Base-by-base conservation (phyloP, 2,329 filamentous ascomycete genomes). In the Curvularia sp. region DNA sequence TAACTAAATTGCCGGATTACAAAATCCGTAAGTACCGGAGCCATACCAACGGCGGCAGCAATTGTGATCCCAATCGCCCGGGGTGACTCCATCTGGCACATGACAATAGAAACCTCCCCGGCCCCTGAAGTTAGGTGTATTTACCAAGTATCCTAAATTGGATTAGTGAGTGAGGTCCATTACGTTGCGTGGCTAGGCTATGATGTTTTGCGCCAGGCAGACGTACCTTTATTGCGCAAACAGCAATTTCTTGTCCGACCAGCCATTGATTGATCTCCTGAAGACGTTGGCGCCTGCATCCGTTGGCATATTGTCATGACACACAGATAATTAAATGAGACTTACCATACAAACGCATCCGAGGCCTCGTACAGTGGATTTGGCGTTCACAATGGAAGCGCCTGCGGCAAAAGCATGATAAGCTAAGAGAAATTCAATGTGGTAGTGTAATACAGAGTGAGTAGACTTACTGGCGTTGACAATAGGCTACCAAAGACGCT, bases 301-400 rank as follows among this genome's bases (percentile, higher is more conserved):
- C 12, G 24, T 44, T 28, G n/a, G n/a, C n/a, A 28, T 44, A 5
- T 18, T 44, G 24, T 18, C 24, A 9, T 44, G 24, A 26, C 6
- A 30, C 15, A 0, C 13, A 26, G 1, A 28, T 7, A 7, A n/a
- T 42, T 24, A 5, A 44, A 2, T 4, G 3, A 41, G n/a, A 28
- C 42, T n/a, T 44, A 44, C 42, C 24, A 44, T 44, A 15, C 42
- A 44, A 44, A 44, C 42, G n/a, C 42, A 28, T 44, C 42, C 42
- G 8, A 44, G 42, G 13, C 42, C 42, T 26, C 24, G 42, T 28
- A 44, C 42, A 2, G 42, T 44, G 9, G 24, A 24, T 26, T 44
- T 13, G 7, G 42, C 42, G 24, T 24, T 44, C 9, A 44, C 42
- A 18, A 44, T 13, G 15, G 42, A 44, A 30, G 24, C 42, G 15